phyloP scores from a whole-genome alignment of 305 asterid species.

The Fraxinus latifolia region DNA sequence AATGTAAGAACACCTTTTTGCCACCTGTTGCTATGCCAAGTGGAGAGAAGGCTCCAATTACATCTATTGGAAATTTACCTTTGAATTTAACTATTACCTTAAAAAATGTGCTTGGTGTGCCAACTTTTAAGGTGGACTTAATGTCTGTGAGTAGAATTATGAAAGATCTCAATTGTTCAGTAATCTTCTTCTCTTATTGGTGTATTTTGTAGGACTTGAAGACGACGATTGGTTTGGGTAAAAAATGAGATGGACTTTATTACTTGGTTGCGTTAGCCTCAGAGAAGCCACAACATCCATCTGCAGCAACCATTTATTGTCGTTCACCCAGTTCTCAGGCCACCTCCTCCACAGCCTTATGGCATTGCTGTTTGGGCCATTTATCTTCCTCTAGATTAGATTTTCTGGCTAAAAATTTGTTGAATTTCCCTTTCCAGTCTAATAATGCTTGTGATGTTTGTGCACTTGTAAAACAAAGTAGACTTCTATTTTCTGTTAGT shows the following conservation, averaged over 20 bases:
- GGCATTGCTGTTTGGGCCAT: neutral
- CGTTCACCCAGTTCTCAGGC: neutral
- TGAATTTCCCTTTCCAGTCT: neutral
- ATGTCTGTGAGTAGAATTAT: neutral
- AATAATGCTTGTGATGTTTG: neutral
- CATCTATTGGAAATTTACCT: neutral
- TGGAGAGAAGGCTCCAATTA: neutral
- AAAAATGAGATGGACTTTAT: neutral
- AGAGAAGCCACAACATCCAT: neutral
- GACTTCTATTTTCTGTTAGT: no score
- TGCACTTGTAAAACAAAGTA: neutral
- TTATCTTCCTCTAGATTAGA: neutral
- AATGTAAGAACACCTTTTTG: neutral
- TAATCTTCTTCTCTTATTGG: neutral
- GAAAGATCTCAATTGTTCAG: neutral
- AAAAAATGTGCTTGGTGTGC: neutral
- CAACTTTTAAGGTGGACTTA: neutral
- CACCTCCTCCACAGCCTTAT: neutral
- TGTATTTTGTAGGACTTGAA: neutral
- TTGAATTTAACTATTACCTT: neutral
- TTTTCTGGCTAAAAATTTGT: neutral
- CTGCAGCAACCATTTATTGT: neutral
- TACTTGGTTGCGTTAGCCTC: neutral
- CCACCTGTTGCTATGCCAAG: neutral
- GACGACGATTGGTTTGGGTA: constrained; percentile 1